These are phyloP conservation scores for Teratosphaeria nubilosa DNA, from an alignment of 2,329 filamentous ascomycete species.

Conservation along the genomic window DNA sequence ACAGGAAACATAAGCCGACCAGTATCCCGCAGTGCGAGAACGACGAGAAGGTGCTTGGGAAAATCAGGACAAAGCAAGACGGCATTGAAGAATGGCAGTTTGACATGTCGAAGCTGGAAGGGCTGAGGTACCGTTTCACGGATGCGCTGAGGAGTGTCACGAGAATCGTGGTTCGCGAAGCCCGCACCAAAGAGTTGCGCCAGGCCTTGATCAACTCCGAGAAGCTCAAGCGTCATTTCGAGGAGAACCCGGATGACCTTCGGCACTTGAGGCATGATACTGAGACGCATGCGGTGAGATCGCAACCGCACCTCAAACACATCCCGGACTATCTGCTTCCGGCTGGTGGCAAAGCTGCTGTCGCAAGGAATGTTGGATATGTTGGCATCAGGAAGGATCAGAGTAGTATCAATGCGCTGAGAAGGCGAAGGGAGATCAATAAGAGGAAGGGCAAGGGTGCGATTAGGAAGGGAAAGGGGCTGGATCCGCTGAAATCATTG, in stretches of 20 bases:
- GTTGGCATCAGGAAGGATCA: conserved; percentile 52
- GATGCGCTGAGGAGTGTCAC: conserved; percentile 88
- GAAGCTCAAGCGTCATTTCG: conserved; percentile 89
- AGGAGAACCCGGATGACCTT: conserved; percentile 88
- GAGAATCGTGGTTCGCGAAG: conserved; percentile 78
- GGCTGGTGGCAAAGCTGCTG: conserved; percentile 55
- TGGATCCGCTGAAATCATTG: conserved; percentile 83
- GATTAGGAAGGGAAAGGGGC: conserved; percentile 50
- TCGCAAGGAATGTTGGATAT: conserved; percentile 60
- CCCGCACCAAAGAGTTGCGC: conserved; percentile 74
- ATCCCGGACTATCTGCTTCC: conserved; percentile 91
- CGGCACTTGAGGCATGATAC: conserved; percentile 74
- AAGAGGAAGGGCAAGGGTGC: conserved; percentile 40
- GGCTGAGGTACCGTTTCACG: conserved; percentile 88
- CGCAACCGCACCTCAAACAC: conserved; percentile 84
- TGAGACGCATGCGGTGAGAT: conserved; percentile 70
- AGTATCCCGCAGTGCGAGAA: conserved; percentile 63
- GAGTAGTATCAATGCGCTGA: conserved; percentile 37
- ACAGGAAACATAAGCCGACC: conserved; percentile 83
- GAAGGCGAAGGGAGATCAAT: conserved; percentile 33
- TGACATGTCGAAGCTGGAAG: conserved; percentile 86
- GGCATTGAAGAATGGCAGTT: conserved; percentile 88
- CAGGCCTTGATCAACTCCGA: conserved; percentile 88
- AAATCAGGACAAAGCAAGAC: conserved; percentile 67
- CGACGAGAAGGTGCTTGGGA: conserved; percentile 74